phyloP scores from a whole-genome alignment of 192 early-diverging fungal species.

The Coemansia sp. region DNA sequence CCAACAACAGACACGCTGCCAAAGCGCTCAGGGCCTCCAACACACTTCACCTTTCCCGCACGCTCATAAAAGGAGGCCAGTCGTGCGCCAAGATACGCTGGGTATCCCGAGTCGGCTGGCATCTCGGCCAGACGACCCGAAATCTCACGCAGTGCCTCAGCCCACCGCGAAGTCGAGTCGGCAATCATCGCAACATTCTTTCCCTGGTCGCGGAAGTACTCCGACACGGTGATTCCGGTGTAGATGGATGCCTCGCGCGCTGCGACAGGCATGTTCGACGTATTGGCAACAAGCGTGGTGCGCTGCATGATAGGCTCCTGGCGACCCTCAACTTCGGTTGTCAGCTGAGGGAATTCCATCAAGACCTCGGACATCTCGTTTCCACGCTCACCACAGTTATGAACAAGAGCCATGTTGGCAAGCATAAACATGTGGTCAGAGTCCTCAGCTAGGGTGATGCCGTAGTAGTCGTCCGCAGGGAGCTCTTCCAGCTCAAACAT shows the following conservation, averaged over 20 bases:
- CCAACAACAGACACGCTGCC: slow-evolving; percentile 98
- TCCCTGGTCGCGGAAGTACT: slow-evolving; percentile 99
- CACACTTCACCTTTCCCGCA: slow-evolving; percentile 95
- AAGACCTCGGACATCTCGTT: slow-evolving; percentile 99
- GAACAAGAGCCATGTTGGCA: slow-evolving; percentile 50
- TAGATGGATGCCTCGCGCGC: slow-evolving; percentile 99
- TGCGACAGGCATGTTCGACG: slow-evolving; percentile 99
- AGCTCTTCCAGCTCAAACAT: slow-evolving; percentile 14
- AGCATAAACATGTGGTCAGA: slow-evolving; percentile 57
- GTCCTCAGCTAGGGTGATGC: slow-evolving; percentile 23
- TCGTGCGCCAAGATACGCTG: slow-evolving; percentile 96
- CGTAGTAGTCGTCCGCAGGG: slow-evolving; percentile 33
- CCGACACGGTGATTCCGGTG: slow-evolving; percentile 98
- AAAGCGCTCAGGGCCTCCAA: slow-evolving; percentile 90
- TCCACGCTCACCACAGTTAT: slow-evolving; percentile 87
- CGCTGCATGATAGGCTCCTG: slow-evolving; percentile 99
- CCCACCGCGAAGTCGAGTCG: slow-evolving; percentile 99
- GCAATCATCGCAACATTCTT: slow-evolving; percentile 99
- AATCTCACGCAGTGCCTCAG: slow-evolving; percentile 99
- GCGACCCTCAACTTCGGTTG: slow-evolving; percentile 89
- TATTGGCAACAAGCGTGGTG: slow-evolving; percentile 98
- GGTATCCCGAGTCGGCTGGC: slow-evolving; percentile 98
- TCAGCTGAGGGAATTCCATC: slow-evolving; percentile 98
- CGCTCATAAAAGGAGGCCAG: slow-evolving; percentile 99
- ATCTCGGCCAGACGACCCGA: slow-evolving; percentile 99